Base-by-base conservation (phyloP, 2,329 filamentous ascomycete species). In the Colletotrichum tropicicola region DNA sequence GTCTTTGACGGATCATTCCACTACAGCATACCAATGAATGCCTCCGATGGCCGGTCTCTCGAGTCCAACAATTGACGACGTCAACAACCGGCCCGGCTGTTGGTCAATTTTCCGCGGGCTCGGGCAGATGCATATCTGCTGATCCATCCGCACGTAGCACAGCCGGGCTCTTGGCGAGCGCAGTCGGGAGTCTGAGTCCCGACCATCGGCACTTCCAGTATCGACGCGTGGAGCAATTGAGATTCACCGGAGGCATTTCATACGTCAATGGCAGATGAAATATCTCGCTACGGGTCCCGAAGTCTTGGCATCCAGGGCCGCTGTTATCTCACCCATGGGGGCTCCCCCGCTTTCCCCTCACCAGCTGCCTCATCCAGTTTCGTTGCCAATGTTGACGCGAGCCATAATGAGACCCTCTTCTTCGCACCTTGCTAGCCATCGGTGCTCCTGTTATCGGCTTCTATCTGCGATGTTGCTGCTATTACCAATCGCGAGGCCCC, bases 281-380 rank as follows among this genome's bases (percentile, higher is more conserved):
- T 27, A 62, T 62, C 27, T 56, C 35, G 44, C 30, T 37, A 52
- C 44, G 57, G 51, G 30, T 28, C 57, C 12, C 37, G 9, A n/a
- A 30, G 44, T 17, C 62, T 65, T 62, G 62, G 62, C 57, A 47
- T 25, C 44, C 49, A 43, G 57, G 62, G 28, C 27, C 51, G 44
- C 17, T 21, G 57, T 56, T 65, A 65, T 65, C 62, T 62, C 51
- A 27, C 44, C 51, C 44, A 51, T 15, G 51, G 44, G 25, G 23
- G 35, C 28, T 47, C 30, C 63, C 57, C 66, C 63, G 54, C 63
- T 68, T 66, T 63, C 63, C 66, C 58, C 66, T 66, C 66, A 63
- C 23, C 41, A 19, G 49, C 63, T 68, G 63, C 66, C 66, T 66
- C 27, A 52, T 68, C 21, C 23, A 66, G 66, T 59, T 59, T 68